Percentiles rank a stretch among this genome's conserved stretches.
Evolutionary conservation across 164 flowering plant genomes (phyloP).

Genomic region (Nelumbo lutea): DNA sequence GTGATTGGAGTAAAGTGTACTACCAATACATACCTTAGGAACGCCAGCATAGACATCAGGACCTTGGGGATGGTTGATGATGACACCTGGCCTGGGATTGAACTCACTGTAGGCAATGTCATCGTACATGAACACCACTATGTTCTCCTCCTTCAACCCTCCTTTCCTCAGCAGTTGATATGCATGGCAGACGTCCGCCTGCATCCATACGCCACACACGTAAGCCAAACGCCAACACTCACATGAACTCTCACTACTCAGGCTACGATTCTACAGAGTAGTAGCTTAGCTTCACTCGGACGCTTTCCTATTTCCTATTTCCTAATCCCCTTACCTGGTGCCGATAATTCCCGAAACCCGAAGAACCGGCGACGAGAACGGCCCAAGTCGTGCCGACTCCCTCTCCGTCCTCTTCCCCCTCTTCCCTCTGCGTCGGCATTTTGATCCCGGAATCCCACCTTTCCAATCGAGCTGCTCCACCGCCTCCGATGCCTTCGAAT

Average conservation of each 20-base stretch:
- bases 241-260: too few relatives aligned
- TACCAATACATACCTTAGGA: conserved; percentile 53
- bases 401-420: conserved; percentile 14
- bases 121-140: conserved; percentile 48
- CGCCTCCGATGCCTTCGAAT: too few relatives aligned
- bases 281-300: too few relatives aligned
- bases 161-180: conserved; percentile 80
- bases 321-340: conserved; percentile 48
- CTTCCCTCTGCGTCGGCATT: too few relatives aligned
- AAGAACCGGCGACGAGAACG: conserved; percentile 70
- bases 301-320: too few relatives aligned
- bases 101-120: conserved; percentile 28
- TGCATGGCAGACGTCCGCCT: conserved; percentile 95
- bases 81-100: conserved; percentile 78
- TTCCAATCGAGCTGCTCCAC: too few relatives aligned
- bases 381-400: conserved; percentile 70
- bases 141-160: conserved; percentile 88
- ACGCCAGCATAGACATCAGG: conserved; percentile 75
- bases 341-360: conserved; percentile 69
- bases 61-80: conserved; percentile 79
- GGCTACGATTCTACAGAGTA: too few relatives aligned
- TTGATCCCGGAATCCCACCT: too few relatives aligned
- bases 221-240: too few relatives aligned
- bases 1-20: too few relatives aligned
- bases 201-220: not conserved